Conservation (phyloP, 2,329 filamentous ascomycete genomes). For the Tolypocladium album region DNA sequence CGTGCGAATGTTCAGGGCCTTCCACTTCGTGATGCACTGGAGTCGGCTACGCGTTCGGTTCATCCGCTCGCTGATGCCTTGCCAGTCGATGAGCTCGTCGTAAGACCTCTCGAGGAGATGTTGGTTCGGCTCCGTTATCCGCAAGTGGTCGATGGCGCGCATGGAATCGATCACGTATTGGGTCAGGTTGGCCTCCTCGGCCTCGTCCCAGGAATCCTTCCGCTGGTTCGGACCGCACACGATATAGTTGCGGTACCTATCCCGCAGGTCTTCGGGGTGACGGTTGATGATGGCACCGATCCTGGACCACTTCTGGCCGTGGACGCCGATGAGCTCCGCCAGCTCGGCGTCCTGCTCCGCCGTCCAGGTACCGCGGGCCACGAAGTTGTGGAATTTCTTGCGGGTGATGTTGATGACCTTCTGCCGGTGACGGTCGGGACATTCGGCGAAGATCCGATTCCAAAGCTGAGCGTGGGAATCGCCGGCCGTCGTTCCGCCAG, state of each 20-base stretch:
- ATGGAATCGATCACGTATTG: conserved; percentile 43
- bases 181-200: conserved; percentile 46
- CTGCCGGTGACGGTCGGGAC: conserved; percentile 38
- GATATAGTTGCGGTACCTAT: conserved; percentile 60
- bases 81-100: conserved; percentile 53
- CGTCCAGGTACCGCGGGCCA: conserved; percentile 37
- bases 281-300: conserved; percentile 55
- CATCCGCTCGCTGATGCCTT: conserved; percentile 52
- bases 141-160: conserved; percentile 30
- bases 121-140: conserved; percentile 19
- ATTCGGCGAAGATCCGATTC: conserved; percentile 33
- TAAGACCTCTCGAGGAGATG: conserved; percentile 27
- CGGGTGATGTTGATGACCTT: conserved; percentile 47
- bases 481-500: conserved; percentile 23
- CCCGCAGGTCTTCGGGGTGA: conserved; percentile 53
- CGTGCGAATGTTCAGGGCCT: conserved; percentile 27
- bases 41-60: conserved; percentile 49
- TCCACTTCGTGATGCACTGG: conserved; percentile 62
- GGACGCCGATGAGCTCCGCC: conserved; percentile 19
- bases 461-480: conserved; percentile 34
- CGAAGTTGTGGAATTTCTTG: conserved; percentile 55
- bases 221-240: conserved; percentile 43
- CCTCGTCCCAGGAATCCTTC: conserved; percentile 46
- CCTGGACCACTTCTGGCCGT: conserved; percentile 45
- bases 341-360: conserved; percentile 25